A percentile compares a stretch with the other conserved stretches of the same genome.
Evolutionary conservation across 129 eudicot genomes (phyloP).

Genomic region (Arctium lappa): DNA sequence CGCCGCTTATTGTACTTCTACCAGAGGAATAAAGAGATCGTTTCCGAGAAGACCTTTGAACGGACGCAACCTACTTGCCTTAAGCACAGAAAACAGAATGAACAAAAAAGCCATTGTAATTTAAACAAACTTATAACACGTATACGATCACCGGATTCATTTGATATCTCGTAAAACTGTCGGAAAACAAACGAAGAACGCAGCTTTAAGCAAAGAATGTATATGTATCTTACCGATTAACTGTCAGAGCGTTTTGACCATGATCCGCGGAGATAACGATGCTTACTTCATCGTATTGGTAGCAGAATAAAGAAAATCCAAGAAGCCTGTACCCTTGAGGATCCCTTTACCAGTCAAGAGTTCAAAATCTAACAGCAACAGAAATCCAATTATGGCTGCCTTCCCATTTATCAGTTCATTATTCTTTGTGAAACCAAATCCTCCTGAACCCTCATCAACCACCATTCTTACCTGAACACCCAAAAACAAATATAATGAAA

Average conservation of each 20-base stretch:
- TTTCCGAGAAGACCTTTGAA: neutral
- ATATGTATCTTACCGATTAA: conserved; percentile 11
- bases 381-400: conserved; percentile 85
- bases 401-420: conserved; percentile 85
- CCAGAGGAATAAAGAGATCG: neutral
- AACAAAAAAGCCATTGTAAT: neutral
- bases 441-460: conserved; percentile 67
- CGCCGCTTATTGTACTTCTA: neutral
- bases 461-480: conserved; percentile 77
- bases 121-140: conserved; percentile 16
- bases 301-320: conserved; percentile 83
- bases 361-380: conserved; percentile 84
- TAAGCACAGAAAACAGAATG: neutral
- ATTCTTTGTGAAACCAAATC: conserved; percentile 76
- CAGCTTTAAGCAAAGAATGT: conserved; percentile 15
- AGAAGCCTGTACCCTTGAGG: conserved; percentile 91
- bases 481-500: neutral
- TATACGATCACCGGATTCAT: conserved; percentile 20
- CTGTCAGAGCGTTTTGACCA: conserved; percentile 10
- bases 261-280: neutral
- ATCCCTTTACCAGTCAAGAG: conserved; percentile 89
- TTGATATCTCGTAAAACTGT: conserved; percentile 12
- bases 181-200: neutral
- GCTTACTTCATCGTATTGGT: conserved; percentile 51
- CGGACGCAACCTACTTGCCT: neutral